A percentile compares a stretch with the other conserved stretches of the same genome.
phyloP scores from a whole-genome alignment of 2,329 filamentous ascomycete species.

The Sporothrix protearum region DNA sequence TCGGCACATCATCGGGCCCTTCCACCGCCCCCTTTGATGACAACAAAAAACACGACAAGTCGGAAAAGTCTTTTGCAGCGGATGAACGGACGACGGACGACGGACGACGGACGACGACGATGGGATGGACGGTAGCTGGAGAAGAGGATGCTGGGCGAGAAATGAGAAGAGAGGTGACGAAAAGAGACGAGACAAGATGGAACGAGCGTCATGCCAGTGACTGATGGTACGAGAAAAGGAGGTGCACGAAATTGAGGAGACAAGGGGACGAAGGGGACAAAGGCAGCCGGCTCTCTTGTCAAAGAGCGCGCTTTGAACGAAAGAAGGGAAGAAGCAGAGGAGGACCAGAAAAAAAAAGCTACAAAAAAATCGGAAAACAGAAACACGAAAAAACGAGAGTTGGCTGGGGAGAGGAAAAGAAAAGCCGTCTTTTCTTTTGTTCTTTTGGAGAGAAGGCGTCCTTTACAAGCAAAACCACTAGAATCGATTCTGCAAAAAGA shows the following conservation, averaged over 20 bases:
- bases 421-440: too few species aligned
- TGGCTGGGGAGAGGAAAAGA: background rate
- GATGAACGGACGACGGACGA: background rate
- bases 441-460: background rate
- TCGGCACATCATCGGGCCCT: background rate
- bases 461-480: background rate
- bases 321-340: background rate
- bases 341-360: too few species aligned
- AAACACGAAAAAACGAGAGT: background rate
- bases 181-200: background rate
- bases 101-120: too few species aligned
- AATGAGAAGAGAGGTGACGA: background rate
- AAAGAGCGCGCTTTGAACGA: background rate
- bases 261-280: background rate
- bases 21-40: background rate
- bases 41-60: background rate
- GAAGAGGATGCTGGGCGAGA: background rate
- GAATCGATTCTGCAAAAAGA: background rate
- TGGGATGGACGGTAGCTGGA: background rate
- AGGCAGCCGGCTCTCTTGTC: background rate
- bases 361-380: slow-evolving; percentile 6
- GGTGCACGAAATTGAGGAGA: background rate
- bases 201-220: background rate
- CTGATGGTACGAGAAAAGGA: background rate
- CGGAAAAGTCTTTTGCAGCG: background rate